Percentiles rank a stretch among this genome's conserved stretches.
Conservation (phyloP, 306 rosid genomes). For the Castanopsis chinensis region DNA sequence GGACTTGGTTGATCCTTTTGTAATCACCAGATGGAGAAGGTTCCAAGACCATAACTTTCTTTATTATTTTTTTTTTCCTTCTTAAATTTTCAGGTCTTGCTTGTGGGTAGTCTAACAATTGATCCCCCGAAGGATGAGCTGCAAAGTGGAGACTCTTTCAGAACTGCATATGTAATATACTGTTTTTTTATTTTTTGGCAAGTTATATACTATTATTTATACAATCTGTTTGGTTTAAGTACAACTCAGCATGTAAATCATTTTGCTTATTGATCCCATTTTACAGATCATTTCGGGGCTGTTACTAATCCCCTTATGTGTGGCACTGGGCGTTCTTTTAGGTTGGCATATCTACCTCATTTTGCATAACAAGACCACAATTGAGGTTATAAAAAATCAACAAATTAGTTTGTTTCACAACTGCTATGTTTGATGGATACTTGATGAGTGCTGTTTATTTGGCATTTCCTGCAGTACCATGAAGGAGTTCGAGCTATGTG, state of each 20-base stretch:
- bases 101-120: slow-evolving; percentile 71
- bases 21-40: slow-evolving; percentile 7
- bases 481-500: slow-evolving; percentile 98
- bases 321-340: slow-evolving; percentile 69
- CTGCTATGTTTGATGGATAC: slow-evolving; percentile 19
- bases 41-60: background rate
- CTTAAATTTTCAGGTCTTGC: slow-evolving; percentile 65
- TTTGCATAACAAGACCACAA: slow-evolving; percentile 91
- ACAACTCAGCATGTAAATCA: slow-evolving; percentile 12
- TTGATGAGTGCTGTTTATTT: slow-evolving; percentile 22
- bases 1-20: slow-evolving; percentile 4
- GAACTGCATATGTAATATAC: slow-evolving; percentile 71
- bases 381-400: slow-evolving; percentile 64
- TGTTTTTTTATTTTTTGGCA: background rate
- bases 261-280: slow-evolving; percentile 32
- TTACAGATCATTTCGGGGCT: slow-evolving; percentile 79
- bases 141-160: slow-evolving; percentile 57
- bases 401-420: slow-evolving; percentile 18
- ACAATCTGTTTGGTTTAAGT: slow-evolving; percentile 5
- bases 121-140: slow-evolving; percentile 61
- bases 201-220: slow-evolving; percentile 42
- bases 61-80: slow-evolving; percentile 2
- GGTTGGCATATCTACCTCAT: slow-evolving; percentile 92
- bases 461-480: slow-evolving; percentile 57
- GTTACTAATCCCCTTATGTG: slow-evolving; percentile 66